These are phyloP conservation scores for Plenodomus tracheiphilus DNA, from an alignment of 2,329 filamentous ascomycete genomes.

Conservation along the genomic window DNA sequence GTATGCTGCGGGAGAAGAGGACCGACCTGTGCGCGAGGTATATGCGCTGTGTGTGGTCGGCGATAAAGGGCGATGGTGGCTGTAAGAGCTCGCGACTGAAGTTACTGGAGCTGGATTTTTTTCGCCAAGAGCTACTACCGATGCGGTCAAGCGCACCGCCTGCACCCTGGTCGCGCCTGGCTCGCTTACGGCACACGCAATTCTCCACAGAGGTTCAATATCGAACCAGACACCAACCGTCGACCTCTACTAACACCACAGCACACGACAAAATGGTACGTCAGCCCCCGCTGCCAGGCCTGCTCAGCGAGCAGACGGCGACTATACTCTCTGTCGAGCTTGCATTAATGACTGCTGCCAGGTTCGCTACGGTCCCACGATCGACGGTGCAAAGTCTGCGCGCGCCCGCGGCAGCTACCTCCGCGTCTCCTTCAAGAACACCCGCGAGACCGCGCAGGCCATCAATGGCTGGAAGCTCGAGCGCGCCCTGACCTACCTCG, in stretches of 20 bases:
- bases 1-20: not conserved
- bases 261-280: conserved; percentile 50
- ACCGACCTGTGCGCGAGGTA: conserved; percentile 7
- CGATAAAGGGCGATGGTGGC: conserved; percentile 13
- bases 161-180: not conserved
- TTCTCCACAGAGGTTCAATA: conserved; percentile 4
- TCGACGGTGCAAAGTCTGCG: conserved; percentile 67
- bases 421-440: conserved; percentile 99
- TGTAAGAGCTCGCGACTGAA: conserved; percentile 19
- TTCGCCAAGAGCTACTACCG: not conserved
- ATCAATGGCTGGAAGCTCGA: conserved; percentile 99
- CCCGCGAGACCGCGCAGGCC: conserved; percentile 97
- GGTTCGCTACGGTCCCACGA: conserved; percentile 46
- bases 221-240: conserved; percentile 15
- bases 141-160: not conserved
- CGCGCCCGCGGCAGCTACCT: conserved; percentile 98
- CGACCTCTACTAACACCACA: conserved; percentile 36
- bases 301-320: not conserved
- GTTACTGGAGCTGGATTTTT: conserved; percentile 19
- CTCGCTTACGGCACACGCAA: conserved; percentile 1
- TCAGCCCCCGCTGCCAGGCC: conserved; percentile 13
- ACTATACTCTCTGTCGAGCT: conserved; percentile 11
- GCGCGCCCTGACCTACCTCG: conserved; percentile 93
- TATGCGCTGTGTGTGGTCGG: conserved; percentile 19
- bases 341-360: conserved; percentile 31